Evolutionary conservation across 441 rosid genomes (phyloP), one percentile per base, ranked within the genome.

Genomic region (Eruca vesicaria): DNA sequence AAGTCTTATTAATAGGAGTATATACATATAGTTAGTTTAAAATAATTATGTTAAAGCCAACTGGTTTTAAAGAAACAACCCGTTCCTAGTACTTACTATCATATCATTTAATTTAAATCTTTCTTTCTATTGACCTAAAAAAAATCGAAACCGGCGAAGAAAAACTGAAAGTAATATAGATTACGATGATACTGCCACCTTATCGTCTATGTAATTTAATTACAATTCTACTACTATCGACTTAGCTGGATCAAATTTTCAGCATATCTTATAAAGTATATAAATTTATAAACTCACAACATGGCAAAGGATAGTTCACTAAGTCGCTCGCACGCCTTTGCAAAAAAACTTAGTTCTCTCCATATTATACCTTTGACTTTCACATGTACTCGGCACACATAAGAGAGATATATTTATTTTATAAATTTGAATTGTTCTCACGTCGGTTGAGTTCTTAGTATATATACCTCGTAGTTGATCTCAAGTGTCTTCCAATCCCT

Each of bases 241-340:
- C 64, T 48, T 72, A 78, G 69, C 73, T 72, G 80, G 57, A 71
- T 72, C 58, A 52, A 53, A 38, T 2, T 59, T 66, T 66, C 6
- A 72, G 38, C 69, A 21, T 36, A 19, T 58, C n/a, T 12, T 63
- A 41, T 23, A 59, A 1, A 36, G n/a, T 35, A 15, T 56, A 23
- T 23, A 23, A 16, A 32, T n/a, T 53, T 57, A 64, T 56, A 28
- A 33, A 18, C 12, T 50, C 15, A 66, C 59, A 66, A 66, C 69
- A 78, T 71, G 68, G 69, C 71, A 26, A 45, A 14, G 64, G 66
- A 36, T 66, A 68, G 75, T 56, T 67, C 5, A 78, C 68, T 6
- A 32, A 72, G 81, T 78, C 64, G 78, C 71, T 73, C 36, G 71
- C 81, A 78, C 75, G 74, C 48, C 78, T 68, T 26, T 50, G 19